Base-by-base conservation (phyloP, 495 filamentous ascomycete genomes). In the Sordaria brevicollis region DNA sequence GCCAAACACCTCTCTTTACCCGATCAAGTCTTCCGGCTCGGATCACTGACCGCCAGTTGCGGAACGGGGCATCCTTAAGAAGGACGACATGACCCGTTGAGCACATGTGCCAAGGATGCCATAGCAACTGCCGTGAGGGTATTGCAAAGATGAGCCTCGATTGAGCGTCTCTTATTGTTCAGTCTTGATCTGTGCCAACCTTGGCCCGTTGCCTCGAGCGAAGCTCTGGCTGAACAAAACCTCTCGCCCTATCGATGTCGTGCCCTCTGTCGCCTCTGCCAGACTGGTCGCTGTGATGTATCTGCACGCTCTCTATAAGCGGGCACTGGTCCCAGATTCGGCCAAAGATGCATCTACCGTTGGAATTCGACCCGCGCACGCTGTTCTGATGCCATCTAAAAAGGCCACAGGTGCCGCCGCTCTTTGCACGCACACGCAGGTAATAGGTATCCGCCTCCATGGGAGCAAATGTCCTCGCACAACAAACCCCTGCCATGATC, bases 31-130 rank as follows among this genome's bases (percentile, higher is more conserved):
- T 70, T 34, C 72, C 68, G 74, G 17, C 6, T 29, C 68, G 43
- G 35, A 65, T 67, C 4, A 67, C 49, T 74, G 72, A 72, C 70
- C 72, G 70, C 70, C 71, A 74, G 71, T 74, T 68, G 70, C 43
- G 65, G 35, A 33, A 10, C 67, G 36, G 67, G 17, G 5, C 41
- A 35, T n/a, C n/a, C n/a, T n/a, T 17, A 19, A 67, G 67, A 72
- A 66, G 65, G 67, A 43, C 38, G 49, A 43, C 35, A 70, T 66
- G 65, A 65, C 39, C 39, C 57, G 57, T n/a, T 65, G 33, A 57
- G 35, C 25, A 54, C 67, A 13, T 11, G 68, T 65, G 69, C 17
- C 49, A 65, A 49, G 57, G 33, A 39, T 25, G n/a, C 34, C 57
- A 11, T 13, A 9, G 19, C 10, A 36, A 57, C 29, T 29, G 17